Evolutionary conservation across 371 early-diverging fungal species (phyloP).

Genomic region (Coemansia sp.): DNA sequence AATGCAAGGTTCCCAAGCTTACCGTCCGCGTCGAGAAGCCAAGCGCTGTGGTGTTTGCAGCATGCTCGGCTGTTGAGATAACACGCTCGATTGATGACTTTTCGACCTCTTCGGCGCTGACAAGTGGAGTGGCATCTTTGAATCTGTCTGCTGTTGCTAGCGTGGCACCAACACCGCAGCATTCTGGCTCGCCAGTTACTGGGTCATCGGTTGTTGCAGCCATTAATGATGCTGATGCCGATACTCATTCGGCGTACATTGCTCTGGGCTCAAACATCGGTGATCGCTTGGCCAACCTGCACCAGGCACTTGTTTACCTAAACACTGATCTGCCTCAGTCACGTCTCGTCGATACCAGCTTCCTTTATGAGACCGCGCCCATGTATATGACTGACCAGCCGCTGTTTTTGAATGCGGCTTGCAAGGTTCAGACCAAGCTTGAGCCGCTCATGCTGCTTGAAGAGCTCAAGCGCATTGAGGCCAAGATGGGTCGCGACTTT

Average conservation of each 20-base stretch:
- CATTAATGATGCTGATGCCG: not conserved
- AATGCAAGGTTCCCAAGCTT: conserved; percentile 81
- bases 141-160: conserved; percentile 5
- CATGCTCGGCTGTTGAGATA: conserved; percentile 87
- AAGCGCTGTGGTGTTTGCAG: conserved; percentile 87
- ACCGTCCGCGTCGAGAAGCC: conserved; percentile 89
- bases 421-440: conserved; percentile 78
- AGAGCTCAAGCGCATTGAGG: conserved; percentile 82
- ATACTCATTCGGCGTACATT: conserved; percentile 54
- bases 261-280: conserved; percentile 95
- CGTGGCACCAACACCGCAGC: conserved; percentile 9
- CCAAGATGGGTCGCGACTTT: conserved; percentile 72
- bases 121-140: conserved; percentile 1
- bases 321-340: conserved; percentile 54
- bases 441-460: conserved; percentile 72
- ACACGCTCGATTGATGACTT: conserved; percentile 62
- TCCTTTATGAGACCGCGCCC: conserved; percentile 92
- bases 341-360: conserved; percentile 87
- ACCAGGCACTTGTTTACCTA: conserved; percentile 67
- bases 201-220: not conserved
- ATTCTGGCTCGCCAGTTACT: conserved; percentile 7
- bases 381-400: conserved; percentile 96
- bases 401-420: conserved; percentile 84
- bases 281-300: conserved; percentile 74
- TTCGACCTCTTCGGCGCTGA: conserved; percentile 1